Conservation (phyloP, 108 stramenopile species). For the Schizochytrium sp. region DNA sequence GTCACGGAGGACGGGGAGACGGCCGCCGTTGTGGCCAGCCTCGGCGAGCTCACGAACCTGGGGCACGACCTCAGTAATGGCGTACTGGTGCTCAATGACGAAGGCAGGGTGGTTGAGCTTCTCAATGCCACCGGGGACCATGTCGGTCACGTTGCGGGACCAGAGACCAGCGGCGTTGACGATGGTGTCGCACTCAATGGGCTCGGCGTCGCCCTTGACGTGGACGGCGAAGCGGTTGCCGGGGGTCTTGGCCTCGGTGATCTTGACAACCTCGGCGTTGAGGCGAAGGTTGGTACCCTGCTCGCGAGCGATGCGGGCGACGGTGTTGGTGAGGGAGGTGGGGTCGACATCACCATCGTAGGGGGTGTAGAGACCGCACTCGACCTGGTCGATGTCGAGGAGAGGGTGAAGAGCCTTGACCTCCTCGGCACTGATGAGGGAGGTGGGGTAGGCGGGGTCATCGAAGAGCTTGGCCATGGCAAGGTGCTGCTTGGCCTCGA, state of each 20-base stretch:
- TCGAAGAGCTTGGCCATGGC: constrained; percentile 59
- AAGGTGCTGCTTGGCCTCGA: constrained; percentile 52
- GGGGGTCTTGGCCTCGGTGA: constrained; percentile 6
- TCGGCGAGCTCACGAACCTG: constrained; percentile 31
- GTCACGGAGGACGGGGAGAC: constrained; percentile 56
- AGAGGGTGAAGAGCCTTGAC: constrained; percentile 43
- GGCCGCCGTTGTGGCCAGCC: constrained; percentile 60
- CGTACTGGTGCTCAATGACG: constrained; percentile 61
- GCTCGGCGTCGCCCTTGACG: constrained; percentile 58
- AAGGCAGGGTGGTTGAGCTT: constrained; percentile 50
- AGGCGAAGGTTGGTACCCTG: constrained; percentile 21
- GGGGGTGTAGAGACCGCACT: constrained; percentile 59
- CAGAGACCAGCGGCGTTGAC: constrained; percentile 60
- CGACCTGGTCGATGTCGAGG: constrained; percentile 17
- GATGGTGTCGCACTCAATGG: constrained; percentile 58
- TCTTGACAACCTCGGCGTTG: constrained; percentile 47
- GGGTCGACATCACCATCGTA: constrained; percentile 60
- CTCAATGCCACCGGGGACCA: constrained; percentile 56
- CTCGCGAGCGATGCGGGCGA: constrained; percentile 37
- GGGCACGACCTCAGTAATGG: constrained; percentile 43
- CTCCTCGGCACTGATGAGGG: constrained; percentile 28
- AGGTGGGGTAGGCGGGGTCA: constrained; percentile 39
- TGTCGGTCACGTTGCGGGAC: constrained; percentile 38
- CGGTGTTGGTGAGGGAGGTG: constrained; percentile 56
- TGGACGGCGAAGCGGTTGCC: constrained; percentile 45